These are phyloP conservation scores for Penicillium sp. DNA, from an alignment of 2,329 filamentous ascomycete genomes.

Conservation along the genomic window DNA sequence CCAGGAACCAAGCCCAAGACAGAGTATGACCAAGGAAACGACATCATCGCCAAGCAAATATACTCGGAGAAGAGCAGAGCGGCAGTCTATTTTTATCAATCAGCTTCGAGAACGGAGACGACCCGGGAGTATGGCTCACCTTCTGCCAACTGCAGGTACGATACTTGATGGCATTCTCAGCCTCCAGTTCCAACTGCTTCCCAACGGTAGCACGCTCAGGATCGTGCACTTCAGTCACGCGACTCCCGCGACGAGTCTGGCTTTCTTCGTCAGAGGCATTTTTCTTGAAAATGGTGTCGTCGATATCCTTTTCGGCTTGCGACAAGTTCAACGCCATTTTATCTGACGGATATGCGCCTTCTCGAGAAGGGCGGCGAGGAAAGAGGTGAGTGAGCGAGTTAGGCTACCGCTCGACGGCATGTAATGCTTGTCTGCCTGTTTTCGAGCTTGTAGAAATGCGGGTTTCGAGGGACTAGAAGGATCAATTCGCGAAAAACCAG, in stretches of 20 bases:
- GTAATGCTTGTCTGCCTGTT: conserved; percentile 17
- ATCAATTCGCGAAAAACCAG: background rate
- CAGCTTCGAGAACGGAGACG: conserved; percentile 7
- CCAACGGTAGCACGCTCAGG: conserved; percentile 48
- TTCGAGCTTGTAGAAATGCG: background rate
- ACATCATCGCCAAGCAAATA: conserved; percentile 91
- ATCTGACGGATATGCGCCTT: conserved; percentile 34
- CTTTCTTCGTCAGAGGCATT: conserved; percentile 24
- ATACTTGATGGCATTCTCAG: conserved; percentile 79
- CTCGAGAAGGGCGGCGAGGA: conserved; percentile 27
- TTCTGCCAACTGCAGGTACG: conserved; percentile 93
- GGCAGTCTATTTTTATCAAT: conserved; percentile 58
- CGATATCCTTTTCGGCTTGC: conserved; percentile 14
- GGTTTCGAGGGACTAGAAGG: background rate
- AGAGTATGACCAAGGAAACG: conserved; percentile 90
- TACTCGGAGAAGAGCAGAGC: conserved; percentile 91
- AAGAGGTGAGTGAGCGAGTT: conserved; percentile 22
- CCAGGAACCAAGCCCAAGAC: conserved; percentile 82
- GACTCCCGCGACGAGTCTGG: conserved; percentile 19
- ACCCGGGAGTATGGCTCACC: conserved; percentile 39
- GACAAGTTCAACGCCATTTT: conserved; percentile 35
- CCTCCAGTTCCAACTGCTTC: conserved; percentile 72
- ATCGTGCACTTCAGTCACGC: conserved; percentile 24
- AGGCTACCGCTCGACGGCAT: conserved; percentile 31
- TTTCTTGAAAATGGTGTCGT: conserved; percentile 17